Conservation (phyloP, 331 rosid species). For the Erythrophleum ivorense region DNA sequence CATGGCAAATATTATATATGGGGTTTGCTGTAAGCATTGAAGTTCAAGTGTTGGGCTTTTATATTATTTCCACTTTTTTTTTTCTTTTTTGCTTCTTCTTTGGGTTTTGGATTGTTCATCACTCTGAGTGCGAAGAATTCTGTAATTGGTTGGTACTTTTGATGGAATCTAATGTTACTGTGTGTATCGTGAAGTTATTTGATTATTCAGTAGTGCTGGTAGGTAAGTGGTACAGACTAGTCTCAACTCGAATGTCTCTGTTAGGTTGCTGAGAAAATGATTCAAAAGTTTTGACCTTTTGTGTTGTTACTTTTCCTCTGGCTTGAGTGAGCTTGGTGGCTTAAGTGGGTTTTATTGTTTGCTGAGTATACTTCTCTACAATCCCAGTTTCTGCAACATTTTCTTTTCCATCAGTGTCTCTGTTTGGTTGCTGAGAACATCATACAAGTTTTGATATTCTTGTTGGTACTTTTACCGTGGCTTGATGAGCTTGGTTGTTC, state of each 20-base stretch:
- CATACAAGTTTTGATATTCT: not conserved
- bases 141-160: not conserved
- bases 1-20: not conserved
- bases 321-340: not conserved
- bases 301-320: not conserved
- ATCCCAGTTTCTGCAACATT: constrained; percentile 9
- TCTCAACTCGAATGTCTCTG: constrained; percentile 12
- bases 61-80: constrained; percentile 13
- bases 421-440: constrained; percentile 11
- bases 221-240: constrained; percentile 39
- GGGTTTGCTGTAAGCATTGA: constrained; percentile 6
- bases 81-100: constrained; percentile 34
- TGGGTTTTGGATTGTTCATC: constrained; percentile 33
- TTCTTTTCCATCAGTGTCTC: not conserved
- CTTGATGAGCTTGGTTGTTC: not conserved
- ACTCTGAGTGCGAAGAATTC: not conserved
- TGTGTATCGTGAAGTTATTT: constrained; percentile 44
- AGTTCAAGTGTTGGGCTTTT: not conserved
- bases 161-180: constrained; percentile 63
- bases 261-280: not conserved
- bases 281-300: not conserved
- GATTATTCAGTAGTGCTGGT: constrained; percentile 39
- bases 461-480: not conserved
- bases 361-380: not conserved
- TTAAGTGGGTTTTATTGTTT: not conserved